Evolutionary conservation across 2,329 filamentous ascomycete species (phyloP).

Genomic region (Tympanopsis confertula): DNA sequence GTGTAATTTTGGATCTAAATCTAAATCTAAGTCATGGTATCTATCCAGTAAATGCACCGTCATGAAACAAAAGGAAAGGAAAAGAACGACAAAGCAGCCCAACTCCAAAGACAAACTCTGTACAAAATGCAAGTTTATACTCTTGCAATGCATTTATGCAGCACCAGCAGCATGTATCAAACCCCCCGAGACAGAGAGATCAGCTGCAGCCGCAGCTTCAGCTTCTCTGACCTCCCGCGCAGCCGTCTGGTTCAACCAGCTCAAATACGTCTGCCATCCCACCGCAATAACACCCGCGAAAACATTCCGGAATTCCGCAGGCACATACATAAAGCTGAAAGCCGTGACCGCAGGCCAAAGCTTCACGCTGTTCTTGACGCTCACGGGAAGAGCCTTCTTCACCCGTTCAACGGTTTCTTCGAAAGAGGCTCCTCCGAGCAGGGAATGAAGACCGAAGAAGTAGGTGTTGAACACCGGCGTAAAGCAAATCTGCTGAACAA

Average conservation of each 20-base stretch:
- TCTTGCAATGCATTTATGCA: too few species aligned
- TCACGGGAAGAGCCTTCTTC: conserved; percentile 63
- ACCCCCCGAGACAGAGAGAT: too few species aligned
- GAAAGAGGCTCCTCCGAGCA: conserved; percentile 57
- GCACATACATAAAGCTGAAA: conserved; percentile 75
- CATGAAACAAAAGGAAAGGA: too few species aligned
- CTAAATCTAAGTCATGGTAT: too few species aligned
- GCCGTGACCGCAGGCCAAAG: conserved; percentile 82
- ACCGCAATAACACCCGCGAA: conserved; percentile 73
- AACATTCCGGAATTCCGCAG: conserved; percentile 66
- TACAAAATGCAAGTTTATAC: too few species aligned
- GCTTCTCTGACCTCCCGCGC: conserved; percentile 34
- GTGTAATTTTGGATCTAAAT: too few species aligned
- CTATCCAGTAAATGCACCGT: too few species aligned
- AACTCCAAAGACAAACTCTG: too few species aligned
- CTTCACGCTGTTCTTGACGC: conserved; percentile 69
- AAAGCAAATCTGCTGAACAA: conserved; percentile 69
- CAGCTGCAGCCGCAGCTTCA: not conserved
- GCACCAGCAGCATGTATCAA: too few species aligned
- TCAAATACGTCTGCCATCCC: conserved; percentile 87
- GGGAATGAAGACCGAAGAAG: conserved; percentile 71
- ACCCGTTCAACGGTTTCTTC: conserved; percentile 60
- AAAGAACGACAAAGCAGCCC: too few species aligned
- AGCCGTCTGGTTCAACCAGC: conserved; percentile 64
- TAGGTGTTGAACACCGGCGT: conserved; percentile 74